phyloP scores from a whole-genome alignment of 139 green algal genomes.

The Chlorella sp. region DNA sequence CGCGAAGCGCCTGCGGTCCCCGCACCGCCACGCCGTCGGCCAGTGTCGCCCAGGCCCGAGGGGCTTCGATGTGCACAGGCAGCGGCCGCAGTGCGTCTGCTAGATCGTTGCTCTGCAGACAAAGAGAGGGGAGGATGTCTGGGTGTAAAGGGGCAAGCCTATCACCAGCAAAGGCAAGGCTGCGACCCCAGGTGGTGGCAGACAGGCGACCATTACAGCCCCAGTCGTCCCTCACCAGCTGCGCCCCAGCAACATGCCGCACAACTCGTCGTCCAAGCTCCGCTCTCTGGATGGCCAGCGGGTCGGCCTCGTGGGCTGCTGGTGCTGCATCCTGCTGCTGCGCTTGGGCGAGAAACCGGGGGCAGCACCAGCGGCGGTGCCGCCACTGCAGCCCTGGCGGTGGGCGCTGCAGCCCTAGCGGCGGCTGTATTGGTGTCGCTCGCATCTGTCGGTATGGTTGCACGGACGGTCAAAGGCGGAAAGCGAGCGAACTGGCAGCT shows the following conservation, averaged over 20 bases:
- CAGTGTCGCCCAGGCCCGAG: slow-evolving; percentile 2
- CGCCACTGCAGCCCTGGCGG: background rate
- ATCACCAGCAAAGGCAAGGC: too few species aligned
- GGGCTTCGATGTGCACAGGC: slow-evolving; percentile 3
- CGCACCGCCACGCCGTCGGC: background rate
- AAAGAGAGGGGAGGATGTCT: background rate
- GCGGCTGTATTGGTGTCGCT: too few species aligned
- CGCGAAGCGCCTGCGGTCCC: background rate
- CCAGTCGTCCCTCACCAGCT: background rate
- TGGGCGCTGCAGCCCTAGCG: too few species aligned
- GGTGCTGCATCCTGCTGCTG: background rate
- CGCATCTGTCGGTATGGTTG: too few species aligned
- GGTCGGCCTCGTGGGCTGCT: background rate
- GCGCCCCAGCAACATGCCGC: background rate
- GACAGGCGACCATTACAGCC: background rate
- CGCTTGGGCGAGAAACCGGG: background rate
- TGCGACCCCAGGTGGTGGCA: too few species aligned
- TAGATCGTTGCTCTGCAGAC: slow-evolving; percentile 1
- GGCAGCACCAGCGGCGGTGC: background rate
- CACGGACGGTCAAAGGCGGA: too few species aligned
- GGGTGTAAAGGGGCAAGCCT: background rate
- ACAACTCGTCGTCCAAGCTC: background rate
- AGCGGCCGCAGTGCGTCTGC: background rate
- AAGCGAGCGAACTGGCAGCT: too few species aligned
- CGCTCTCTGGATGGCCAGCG: background rate